These are phyloP conservation scores for Immersiella caudata DNA, from an alignment of 495 filamentous ascomycete genomes.

Conservation along the genomic window DNA sequence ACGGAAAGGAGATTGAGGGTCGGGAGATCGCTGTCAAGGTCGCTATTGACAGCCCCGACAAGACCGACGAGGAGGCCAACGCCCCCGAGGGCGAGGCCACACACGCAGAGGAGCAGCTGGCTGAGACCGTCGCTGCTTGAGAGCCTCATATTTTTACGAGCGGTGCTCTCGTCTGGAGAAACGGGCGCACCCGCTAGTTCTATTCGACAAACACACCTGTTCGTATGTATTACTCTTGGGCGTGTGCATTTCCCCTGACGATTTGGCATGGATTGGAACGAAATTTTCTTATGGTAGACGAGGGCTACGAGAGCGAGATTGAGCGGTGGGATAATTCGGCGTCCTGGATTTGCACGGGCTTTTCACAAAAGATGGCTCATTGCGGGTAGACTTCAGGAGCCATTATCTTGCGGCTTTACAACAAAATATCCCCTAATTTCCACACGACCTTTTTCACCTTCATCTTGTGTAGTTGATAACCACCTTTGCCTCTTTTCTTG, in stretches of 20 bases:
- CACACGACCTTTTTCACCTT: constrained; percentile 33
- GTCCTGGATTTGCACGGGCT: constrained; percentile 40
- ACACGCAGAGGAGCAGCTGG: constrained; percentile 48
- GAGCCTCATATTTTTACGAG: constrained; percentile 31
- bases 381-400: constrained; percentile 37
- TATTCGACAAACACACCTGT: constrained; percentile 33
- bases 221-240: constrained; percentile 42
- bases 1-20: constrained; percentile 96
- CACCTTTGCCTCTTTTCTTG: constrained; percentile 37
- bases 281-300: constrained; percentile 37
- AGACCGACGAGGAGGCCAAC: constrained; percentile 83
- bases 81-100: constrained; percentile 47
- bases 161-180: constrained; percentile 32
- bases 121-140: constrained; percentile 35
- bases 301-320: constrained; percentile 30
- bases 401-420: constrained; percentile 37
- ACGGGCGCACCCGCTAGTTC: constrained; percentile 31
- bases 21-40: constrained; percentile 99
- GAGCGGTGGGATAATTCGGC: constrained; percentile 39
- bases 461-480: constrained; percentile 33
- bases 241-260: constrained; percentile 38
- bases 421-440: constrained; percentile 40
- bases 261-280: constrained; percentile 40
- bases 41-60: constrained; percentile 98
- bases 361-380: constrained; percentile 25